Percentiles rank a stretch among this genome's conserved stretches.
phyloP scores from a whole-genome alignment of 345 rosid species.

The Salix suchowensis region DNA sequence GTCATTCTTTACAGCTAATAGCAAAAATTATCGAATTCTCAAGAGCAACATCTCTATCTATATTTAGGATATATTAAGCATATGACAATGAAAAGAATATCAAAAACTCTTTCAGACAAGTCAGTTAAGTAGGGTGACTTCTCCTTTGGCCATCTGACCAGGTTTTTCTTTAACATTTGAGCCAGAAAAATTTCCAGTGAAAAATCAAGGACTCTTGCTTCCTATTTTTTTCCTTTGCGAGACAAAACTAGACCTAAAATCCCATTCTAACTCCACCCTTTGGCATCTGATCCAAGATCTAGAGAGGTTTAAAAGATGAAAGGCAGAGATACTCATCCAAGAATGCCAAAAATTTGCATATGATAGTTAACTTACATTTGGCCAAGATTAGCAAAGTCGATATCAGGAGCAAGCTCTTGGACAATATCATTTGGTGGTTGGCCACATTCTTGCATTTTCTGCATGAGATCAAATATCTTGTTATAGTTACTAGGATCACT shows the following conservation, averaged over 20 bases:
- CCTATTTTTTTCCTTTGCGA: no score
- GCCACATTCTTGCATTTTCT: slow-evolving; percentile 99
- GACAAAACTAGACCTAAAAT: neutral
- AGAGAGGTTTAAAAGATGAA: neutral
- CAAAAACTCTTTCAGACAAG: neutral
- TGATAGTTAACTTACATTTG: slow-evolving; percentile 59
- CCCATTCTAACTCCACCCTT: neutral
- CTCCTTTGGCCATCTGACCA: neutral
- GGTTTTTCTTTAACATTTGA: neutral
- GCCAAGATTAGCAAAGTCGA: slow-evolving; percentile 69
- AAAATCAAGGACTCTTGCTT: neutral
- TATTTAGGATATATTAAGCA: no score
- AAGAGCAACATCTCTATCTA: neutral
- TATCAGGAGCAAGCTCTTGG: slow-evolving; percentile 84
- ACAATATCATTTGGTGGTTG: slow-evolving; percentile 94
- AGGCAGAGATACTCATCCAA: neutral
- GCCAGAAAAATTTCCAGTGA: neutral
- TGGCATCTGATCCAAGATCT: neutral
- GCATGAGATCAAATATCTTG: slow-evolving; percentile 90
- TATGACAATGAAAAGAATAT: no score
- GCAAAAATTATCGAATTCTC: neutral
- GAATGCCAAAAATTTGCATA: neutral
- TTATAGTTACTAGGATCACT: slow-evolving; percentile 64
- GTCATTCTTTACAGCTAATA: neutral
- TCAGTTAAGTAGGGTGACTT: neutral